Conservation (phyloP, 805 yeast species). For the Isabelozyma heimii region DNA sequence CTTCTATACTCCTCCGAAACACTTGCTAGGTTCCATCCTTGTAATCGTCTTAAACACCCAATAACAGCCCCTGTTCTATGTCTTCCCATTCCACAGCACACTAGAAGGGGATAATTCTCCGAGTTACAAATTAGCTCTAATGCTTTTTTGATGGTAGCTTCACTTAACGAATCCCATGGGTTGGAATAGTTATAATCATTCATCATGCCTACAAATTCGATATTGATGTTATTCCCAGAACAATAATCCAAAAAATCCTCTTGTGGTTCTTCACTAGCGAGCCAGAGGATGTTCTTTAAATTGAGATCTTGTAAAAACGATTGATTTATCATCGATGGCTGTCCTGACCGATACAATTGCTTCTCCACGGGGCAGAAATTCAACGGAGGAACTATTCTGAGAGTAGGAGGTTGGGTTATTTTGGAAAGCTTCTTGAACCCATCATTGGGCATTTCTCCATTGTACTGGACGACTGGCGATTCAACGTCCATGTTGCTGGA, state of each 20-base stretch:
- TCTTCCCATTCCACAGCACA: slow-evolving; percentile 98
- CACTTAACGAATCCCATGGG: slow-evolving; percentile 96
- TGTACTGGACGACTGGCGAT: not conserved
- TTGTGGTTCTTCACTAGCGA: slow-evolving; percentile 93
- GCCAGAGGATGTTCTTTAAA: slow-evolving; percentile 83
- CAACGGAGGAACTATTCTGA: slow-evolving; percentile 84
- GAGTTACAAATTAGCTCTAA: slow-evolving; percentile 69
- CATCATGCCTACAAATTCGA: slow-evolving; percentile 80
- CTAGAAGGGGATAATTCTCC: slow-evolving; percentile 78
- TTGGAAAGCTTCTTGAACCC: slow-evolving; percentile 4
- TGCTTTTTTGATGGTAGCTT: slow-evolving; percentile 75
- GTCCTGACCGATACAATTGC: slow-evolving; percentile 85
- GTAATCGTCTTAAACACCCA: slow-evolving; percentile 87
- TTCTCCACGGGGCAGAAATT: slow-evolving; percentile 95
- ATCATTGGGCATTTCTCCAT: not conserved
- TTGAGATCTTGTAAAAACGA: slow-evolving; percentile 75
- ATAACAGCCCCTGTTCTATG: slow-evolving; percentile 96
- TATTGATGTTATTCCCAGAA: slow-evolving; percentile 63
- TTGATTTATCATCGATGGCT: slow-evolving; percentile 91
- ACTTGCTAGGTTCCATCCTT: slow-evolving; percentile 94
- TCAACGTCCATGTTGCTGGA: not conserved
- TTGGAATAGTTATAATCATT: slow-evolving; percentile 64
- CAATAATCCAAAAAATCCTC: slow-evolving; percentile 84
- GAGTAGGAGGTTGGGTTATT: slow-evolving; percentile 51
- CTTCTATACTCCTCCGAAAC: slow-evolving; percentile 92